phyloP scores from a whole-genome alignment of 2,329 filamentous ascomycete genomes.

The Aureobasidium melanogenum region DNA sequence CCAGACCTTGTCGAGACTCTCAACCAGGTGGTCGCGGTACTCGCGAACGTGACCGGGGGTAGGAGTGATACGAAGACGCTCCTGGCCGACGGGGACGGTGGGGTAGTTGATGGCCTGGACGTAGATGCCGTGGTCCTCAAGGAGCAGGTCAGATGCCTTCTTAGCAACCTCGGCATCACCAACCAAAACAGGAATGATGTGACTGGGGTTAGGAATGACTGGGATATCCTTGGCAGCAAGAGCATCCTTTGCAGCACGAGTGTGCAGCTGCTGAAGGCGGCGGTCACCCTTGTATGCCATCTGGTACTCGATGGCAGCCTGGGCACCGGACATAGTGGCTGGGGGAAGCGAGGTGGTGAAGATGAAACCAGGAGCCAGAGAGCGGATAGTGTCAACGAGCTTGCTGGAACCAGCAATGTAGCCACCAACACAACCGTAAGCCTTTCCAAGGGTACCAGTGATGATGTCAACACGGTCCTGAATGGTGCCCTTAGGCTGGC shows the following conservation, averaged over 20 bases:
- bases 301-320: constrained; percentile 89
- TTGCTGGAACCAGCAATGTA: constrained; percentile 88
- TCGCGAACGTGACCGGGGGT: constrained; percentile 84
- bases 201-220: constrained; percentile 93
- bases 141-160: constrained; percentile 81
- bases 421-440: constrained; percentile 93
- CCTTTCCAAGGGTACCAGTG: constrained; percentile 93
- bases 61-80: constrained; percentile 89
- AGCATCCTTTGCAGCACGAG: constrained; percentile 82
- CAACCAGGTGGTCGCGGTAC: constrained; percentile 76
- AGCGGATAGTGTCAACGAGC: constrained; percentile 87
- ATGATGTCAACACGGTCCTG: constrained; percentile 98
- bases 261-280: constrained; percentile 89
- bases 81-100: constrained; percentile 95
- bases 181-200: constrained; percentile 90
- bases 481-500: constrained; percentile 68
- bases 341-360: constrained; percentile 96
- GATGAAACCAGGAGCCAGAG: constrained; percentile 93
- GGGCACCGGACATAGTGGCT: constrained; percentile 91
- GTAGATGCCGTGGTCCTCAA: constrained; percentile 87
- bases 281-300: constrained; percentile 77
- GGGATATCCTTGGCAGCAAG: constrained; percentile 75
- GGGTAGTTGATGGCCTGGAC: constrained; percentile 99
- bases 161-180: constrained; percentile 91
- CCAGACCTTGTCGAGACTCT: constrained; percentile 83